phyloP scores from a whole-genome alignment of 169 alveolate genomes.

The Theileria orientalis region DNA sequence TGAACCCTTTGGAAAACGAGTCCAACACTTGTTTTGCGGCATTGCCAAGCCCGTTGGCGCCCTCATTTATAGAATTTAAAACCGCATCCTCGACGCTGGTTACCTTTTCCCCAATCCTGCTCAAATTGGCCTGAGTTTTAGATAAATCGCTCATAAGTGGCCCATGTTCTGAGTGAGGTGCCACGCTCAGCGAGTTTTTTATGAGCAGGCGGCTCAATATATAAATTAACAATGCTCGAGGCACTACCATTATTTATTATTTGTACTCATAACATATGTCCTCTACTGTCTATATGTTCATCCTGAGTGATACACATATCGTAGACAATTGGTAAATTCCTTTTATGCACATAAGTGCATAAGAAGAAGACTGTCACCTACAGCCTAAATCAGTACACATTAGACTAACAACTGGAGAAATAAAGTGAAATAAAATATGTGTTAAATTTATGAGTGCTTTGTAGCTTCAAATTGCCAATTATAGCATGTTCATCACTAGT shows the following conservation, averaged over 20 bases:
- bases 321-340: not conserved
- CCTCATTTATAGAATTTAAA: not conserved
- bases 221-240: not conserved
- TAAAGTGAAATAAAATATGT: no score
- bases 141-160: not conserved
- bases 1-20: not conserved
- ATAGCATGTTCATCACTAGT: no score
- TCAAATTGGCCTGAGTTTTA: no score
- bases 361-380: slow-evolving; percentile 3
- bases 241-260: not conserved
- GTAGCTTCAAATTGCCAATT: no score
- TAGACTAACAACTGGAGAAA: no score
- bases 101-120: not conserved
- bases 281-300: not conserved
- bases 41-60: not conserved
- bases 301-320: not conserved
- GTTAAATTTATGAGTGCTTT: no score
- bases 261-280: no score
- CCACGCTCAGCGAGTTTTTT: not conserved
- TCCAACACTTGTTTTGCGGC: not conserved
- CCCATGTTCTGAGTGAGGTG: not conserved
- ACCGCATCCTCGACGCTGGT: not conserved
- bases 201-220: not conserved
- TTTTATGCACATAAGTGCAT: slow-evolving; percentile 21
- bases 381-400: no score